Evolutionary conservation across 768 basidiomycete species (phyloP).

Genomic region (Grammothele lineata): DNA sequence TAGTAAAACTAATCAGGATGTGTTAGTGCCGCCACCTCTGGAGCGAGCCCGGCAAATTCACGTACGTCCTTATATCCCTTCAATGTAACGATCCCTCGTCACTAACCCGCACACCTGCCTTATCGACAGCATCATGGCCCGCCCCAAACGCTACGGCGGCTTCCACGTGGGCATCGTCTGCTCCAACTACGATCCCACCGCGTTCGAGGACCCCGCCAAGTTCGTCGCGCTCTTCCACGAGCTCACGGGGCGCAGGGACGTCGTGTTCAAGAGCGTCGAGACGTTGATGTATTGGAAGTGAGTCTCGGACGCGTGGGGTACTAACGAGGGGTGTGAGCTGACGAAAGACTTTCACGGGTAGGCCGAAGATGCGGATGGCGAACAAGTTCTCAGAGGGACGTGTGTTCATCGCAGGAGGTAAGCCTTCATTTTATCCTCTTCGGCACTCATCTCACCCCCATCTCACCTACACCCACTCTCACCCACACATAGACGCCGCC

Average conservation of each 20-base stretch:
- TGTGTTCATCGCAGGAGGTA: slow-evolving; percentile 46
- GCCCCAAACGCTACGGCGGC: slow-evolving; percentile 3
- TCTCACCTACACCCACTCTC: too few species aligned
- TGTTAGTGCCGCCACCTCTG: slow-evolving; percentile 16
- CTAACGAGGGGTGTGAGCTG: too few species aligned
- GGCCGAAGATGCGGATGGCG: slow-evolving; percentile 47
- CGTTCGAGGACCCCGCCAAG: slow-evolving; percentile 22
- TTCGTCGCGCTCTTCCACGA: slow-evolving; percentile 28
- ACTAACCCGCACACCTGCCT: too few species aligned
- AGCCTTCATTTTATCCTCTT: too few species aligned
- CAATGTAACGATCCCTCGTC: too few species aligned
- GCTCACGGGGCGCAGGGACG: slow-evolving; percentile 24
- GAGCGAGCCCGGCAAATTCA: slow-evolving; percentile 10
- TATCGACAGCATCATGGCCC: slow-evolving; percentile 13
- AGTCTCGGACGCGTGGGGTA: too few species aligned
- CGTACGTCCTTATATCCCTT: too few species aligned
- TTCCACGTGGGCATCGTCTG: slow-evolving; percentile 5
- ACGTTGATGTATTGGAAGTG: slow-evolving; percentile 23
- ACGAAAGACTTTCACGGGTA: slow-evolving; percentile 18
- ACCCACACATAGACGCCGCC: slow-evolving; percentile 38
- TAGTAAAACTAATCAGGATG: too few species aligned
- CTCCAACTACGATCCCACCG: slow-evolving; percentile 6
- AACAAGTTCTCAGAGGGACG: slow-evolving; percentile 37
- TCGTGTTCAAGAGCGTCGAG: slow-evolving; percentile 28
- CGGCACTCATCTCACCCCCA: too few species aligned